Percentiles rank a stretch among this genome's conserved stretches.
Evolutionary conservation across 306 rosid genomes (phyloP).

Genomic region (Castanospermum australe): DNA sequence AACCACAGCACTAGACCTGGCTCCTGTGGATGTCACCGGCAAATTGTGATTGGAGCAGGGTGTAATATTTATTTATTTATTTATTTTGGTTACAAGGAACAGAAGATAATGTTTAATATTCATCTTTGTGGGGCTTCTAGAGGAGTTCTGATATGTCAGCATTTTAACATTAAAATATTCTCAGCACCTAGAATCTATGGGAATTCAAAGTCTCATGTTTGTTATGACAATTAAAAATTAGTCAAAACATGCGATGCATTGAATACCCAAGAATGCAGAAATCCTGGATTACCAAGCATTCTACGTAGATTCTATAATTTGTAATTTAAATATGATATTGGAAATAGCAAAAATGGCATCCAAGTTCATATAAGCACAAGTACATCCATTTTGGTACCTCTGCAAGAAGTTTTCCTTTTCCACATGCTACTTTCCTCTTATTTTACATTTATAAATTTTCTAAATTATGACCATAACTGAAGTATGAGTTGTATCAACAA

Average conservation of each 20-base stretch:
- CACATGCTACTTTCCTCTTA: not conserved
- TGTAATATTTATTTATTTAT: not conserved
- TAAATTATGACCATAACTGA: not conserved
- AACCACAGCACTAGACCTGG: not conserved
- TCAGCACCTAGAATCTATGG: not conserved
- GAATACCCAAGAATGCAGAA: not conserved
- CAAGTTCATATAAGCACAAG: not conserved
- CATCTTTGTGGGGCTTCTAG: not conserved
- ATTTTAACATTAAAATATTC: too few relatives aligned
- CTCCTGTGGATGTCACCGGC: conserved; percentile 3
- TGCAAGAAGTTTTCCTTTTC: not conserved
- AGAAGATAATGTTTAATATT: too few relatives aligned
- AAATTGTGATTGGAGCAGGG: conserved; percentile 5
- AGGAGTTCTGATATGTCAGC: not conserved
- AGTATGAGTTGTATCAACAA: not conserved
- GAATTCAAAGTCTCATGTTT: too few relatives aligned
- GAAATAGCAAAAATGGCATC: not conserved
- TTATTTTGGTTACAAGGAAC: too few relatives aligned
- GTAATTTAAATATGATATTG: not conserved
- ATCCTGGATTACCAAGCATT: not conserved
- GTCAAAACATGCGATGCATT: not conserved
- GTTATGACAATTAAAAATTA: too few relatives aligned
- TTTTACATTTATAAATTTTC: too few relatives aligned
- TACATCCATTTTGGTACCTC: not conserved
- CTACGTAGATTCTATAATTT: not conserved